Evolutionary conservation across 1,284 basidiomycete species (phyloP).

Genomic region (Heterobasidion parviporum): DNA sequence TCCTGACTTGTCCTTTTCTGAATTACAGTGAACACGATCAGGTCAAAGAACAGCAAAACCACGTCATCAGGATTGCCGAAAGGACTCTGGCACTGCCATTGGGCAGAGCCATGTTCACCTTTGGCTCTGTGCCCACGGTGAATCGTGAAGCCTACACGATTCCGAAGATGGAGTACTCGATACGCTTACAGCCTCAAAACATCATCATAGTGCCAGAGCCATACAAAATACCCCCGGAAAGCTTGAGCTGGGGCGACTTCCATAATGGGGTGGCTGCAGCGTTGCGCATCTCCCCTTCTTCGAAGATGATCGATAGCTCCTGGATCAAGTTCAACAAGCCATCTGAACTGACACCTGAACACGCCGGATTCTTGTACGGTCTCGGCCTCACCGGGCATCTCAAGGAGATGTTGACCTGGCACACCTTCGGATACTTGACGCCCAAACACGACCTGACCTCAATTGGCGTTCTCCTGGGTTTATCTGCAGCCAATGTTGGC

Average conservation of each 20-base stretch:
- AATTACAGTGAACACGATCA: conserved; percentile 67
- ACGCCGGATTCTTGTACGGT: conserved; percentile 92
- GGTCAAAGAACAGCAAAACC: conserved; percentile 72
- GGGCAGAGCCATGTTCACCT: conserved; percentile 84
- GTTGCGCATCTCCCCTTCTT: conserved; percentile 72
- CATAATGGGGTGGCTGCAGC: conserved; percentile 95
- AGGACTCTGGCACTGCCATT: conserved; percentile 81
- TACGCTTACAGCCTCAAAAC: conserved; percentile 68
- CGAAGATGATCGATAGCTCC: conserved; percentile 76
- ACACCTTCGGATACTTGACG: conserved; percentile 86
- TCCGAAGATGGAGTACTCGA: conserved; percentile 73
- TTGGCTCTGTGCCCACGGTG: conserved; percentile 64
- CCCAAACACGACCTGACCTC: conserved; percentile 94
- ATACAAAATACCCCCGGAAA: conserved; percentile 63
- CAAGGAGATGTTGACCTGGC: conserved; percentile 81
- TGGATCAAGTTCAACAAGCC: conserved; percentile 95
- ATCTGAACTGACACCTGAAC: conserved; percentile 77
- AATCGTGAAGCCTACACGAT: conserved; percentile 73
- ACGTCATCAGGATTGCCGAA: conserved; percentile 73
- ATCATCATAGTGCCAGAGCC: conserved; percentile 53
- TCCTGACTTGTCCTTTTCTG: not conserved
- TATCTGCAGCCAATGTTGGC: conserved; percentile 89
- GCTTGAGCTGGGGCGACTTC: conserved; percentile 89
- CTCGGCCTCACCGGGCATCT: conserved; percentile 91
- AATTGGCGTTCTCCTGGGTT: conserved; percentile 86